Base-by-base conservation (phyloP, 2,329 filamentous ascomycete species). In the Alternaria infectoria region DNA sequence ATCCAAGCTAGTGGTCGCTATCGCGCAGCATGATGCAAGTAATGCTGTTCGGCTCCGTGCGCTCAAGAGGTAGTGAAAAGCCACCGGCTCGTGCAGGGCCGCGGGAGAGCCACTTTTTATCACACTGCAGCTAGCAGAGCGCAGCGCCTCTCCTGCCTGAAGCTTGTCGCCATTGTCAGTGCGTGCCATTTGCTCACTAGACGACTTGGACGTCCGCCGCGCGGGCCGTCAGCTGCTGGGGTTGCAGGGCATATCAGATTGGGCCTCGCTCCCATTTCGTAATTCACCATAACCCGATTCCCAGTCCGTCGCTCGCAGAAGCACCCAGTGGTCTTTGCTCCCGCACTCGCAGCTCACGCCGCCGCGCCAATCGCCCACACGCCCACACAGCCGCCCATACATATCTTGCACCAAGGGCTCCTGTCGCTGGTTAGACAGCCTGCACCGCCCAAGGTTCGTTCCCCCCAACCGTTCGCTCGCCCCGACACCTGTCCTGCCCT, bases 1-100 rank as follows among this genome's bases (percentile, higher is more conserved):
- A 64, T 61, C 45, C 59, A 58, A 32, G 59, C 67, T 66, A 66
- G 68, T 62, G 69, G 72, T 70, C 54, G 68, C 73, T 71, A 73
- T 76, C 67, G 60, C 47, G 61, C 58, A 55, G 58, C 61, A 64
- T 67, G 60, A 59, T 72, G 73, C 73, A 70, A 69, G 69, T 69
- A 69, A 72, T 74, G 61, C 64, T 68, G 61, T 46, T 58, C 59
- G 26, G 59, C 40, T 62, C 59, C 55, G 60, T 52, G 49, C 49
- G 49, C 45, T 21, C 43, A 36, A 50, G 60, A 49, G 50, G 55
- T 47, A 59, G 54, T 49, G 26, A 65, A 65, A 67, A 68, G 67
- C 57, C 62, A 62, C 65, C 59, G 64, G 52, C 58, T 65, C 56
- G 60, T 65, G 63, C 63, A 63, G 52, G 46, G 49, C 45, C 54